phyloP scores from a whole-genome alignment of 1,139 yeast species.

The Saccharomyces hybrid region DNA sequence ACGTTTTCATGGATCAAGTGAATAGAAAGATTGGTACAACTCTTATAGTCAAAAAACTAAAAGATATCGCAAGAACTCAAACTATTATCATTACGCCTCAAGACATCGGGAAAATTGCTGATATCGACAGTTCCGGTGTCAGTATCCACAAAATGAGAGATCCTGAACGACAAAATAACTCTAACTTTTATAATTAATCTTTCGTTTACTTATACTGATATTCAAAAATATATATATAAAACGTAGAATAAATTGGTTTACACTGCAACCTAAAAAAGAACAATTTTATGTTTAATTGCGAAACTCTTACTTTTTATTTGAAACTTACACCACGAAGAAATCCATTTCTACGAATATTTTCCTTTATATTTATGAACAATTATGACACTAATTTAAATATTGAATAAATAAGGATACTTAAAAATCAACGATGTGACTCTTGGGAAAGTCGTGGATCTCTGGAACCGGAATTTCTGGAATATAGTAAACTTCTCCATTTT shows the following conservation, averaged over 20 bases:
- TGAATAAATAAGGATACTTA: slow-evolving; percentile 18
- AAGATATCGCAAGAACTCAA: slow-evolving; percentile 56
- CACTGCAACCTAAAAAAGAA: not conserved
- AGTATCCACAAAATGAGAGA: slow-evolving; percentile 59
- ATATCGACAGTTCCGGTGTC: slow-evolving; percentile 53
- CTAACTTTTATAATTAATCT: slow-evolving; percentile 11
- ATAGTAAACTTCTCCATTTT: slow-evolving; percentile 73
- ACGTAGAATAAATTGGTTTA: not conserved
- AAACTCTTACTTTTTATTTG: no score
- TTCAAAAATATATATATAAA: no score
- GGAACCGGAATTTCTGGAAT: slow-evolving; percentile 71
- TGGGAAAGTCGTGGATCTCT: slow-evolving; percentile 50
- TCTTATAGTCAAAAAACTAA: slow-evolving; percentile 62
- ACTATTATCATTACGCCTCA: slow-evolving; percentile 93
- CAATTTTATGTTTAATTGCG: slow-evolving; percentile 23
- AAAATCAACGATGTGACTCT: slow-evolving; percentile 49
- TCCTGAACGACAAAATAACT: slow-evolving; percentile 31
- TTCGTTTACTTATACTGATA: not conserved
- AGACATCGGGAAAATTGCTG: slow-evolving; percentile 73
- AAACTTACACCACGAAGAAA: slow-evolving; percentile 42
- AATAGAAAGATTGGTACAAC: slow-evolving; percentile 76
- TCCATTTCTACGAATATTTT: slow-evolving; percentile 36
- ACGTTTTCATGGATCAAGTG: slow-evolving; percentile 95
- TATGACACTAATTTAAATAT: not conserved
- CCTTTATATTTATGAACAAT: not conserved